phyloP scores from a whole-genome alignment of 2,329 filamentous ascomycete genomes.

The Taxawa tesnikishii region DNA sequence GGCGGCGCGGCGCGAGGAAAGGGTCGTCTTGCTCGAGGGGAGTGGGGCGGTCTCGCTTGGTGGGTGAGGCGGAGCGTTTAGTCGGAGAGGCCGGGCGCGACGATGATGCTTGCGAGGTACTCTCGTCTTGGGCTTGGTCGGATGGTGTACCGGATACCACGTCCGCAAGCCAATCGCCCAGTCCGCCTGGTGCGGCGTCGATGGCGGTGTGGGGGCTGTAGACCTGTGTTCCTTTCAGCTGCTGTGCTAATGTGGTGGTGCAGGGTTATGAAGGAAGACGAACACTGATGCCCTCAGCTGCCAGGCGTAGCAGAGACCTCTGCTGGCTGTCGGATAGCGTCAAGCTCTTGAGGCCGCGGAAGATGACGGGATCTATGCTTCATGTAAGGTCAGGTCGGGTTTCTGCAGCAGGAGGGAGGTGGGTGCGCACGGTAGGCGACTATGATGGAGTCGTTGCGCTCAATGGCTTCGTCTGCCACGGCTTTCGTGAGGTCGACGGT shows the following conservation, averaged over 20 bases:
- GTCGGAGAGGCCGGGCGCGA: not conserved
- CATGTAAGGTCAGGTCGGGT: slow-evolving; percentile 14
- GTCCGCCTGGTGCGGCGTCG: slow-evolving; percentile 70
- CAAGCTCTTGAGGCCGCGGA: slow-evolving; percentile 79
- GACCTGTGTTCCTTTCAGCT: slow-evolving; percentile 35
- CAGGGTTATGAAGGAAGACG: slow-evolving; percentile 5
- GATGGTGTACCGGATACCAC: slow-evolving; percentile 52
- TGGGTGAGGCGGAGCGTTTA: slow-evolving; percentile 1
- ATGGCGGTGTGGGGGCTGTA: slow-evolving; percentile 94
- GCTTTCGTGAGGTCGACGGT: slow-evolving; percentile 84
- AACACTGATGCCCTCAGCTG: slow-evolving; percentile 75
- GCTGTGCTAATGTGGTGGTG: slow-evolving; percentile 3
- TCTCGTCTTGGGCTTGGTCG: slow-evolving; percentile 8
- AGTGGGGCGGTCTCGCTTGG: slow-evolving; percentile 4
- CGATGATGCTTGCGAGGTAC: slow-evolving; percentile 1
- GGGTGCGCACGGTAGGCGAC: slow-evolving; percentile 67
- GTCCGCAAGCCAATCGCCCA: slow-evolving; percentile 91
- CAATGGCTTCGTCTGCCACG: slow-evolving; percentile 83
- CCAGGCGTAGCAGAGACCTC: slow-evolving; percentile 66
- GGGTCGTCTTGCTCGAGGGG: slow-evolving; percentile 19
- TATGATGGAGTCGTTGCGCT: slow-evolving; percentile 61
- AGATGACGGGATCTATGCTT: slow-evolving; percentile 80
- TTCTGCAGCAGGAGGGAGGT: not conserved
- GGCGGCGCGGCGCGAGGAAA: slow-evolving; percentile 24
- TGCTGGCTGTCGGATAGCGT: slow-evolving; percentile 80